phyloP scores from a whole-genome alignment of 495 filamentous ascomycete species.

The Penicillium cosmopolitanum region DNA sequence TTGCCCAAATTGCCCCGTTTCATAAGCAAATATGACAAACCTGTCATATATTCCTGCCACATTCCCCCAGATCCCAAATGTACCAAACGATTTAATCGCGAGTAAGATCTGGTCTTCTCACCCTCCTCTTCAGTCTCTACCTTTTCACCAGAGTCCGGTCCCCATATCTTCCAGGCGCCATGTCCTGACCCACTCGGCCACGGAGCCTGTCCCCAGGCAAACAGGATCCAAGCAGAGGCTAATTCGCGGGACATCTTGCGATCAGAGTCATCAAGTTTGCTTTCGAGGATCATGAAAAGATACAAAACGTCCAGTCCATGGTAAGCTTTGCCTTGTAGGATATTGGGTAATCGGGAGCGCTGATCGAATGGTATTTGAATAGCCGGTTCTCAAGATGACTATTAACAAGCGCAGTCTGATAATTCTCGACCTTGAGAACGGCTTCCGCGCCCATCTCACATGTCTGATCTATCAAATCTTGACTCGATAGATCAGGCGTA shows the following conservation, averaged over 20 bases:
- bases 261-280: slow-evolving; percentile 10
- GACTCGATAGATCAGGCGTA: not conserved
- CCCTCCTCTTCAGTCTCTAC: slow-evolving; percentile 18
- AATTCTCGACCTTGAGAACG: slow-evolving; percentile 19
- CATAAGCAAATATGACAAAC: slow-evolving; percentile 14
- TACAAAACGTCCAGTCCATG: slow-evolving; percentile 18
- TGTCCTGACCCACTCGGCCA: slow-evolving; percentile 7
- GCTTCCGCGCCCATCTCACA: slow-evolving; percentile 11
- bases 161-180: slow-evolving; percentile 18
- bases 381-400: slow-evolving; percentile 9
- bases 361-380: slow-evolving; percentile 24
- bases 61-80: slow-evolving; percentile 7
- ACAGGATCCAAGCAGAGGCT: slow-evolving; percentile 13
- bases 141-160: slow-evolving; percentile 6
- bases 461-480: slow-evolving; percentile 5
- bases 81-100: slow-evolving; percentile 10
- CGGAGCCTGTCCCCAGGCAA: slow-evolving; percentile 10
- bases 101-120: slow-evolving; percentile 12
- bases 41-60: slow-evolving; percentile 14
- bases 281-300: slow-evolving; percentile 15
- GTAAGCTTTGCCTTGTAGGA: slow-evolving; percentile 10
- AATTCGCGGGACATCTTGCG: slow-evolving; percentile 3
- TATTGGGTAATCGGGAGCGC: slow-evolving; percentile 12
- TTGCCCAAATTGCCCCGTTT: slow-evolving; percentile 12
- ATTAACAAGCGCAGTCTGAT: slow-evolving; percentile 13